phyloP scores from a whole-genome alignment of 129 eudicot genomes.

The Flaveria sonorensis region DNA sequence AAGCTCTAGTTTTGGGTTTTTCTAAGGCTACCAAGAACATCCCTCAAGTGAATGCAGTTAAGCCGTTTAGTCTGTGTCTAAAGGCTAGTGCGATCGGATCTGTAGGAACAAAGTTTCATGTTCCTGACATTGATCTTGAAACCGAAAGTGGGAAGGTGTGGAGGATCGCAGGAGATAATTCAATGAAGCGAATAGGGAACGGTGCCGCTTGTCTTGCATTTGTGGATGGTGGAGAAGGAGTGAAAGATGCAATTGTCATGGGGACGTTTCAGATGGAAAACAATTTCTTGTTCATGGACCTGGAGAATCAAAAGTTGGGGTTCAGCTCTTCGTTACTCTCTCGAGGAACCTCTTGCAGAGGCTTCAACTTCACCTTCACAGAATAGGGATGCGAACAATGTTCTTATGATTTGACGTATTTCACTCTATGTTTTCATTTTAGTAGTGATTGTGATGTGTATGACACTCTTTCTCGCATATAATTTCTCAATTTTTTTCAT shows the following conservation, averaged over 20 bases:
- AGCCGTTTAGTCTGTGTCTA: constrained; percentile 35
- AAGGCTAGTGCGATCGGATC: constrained; percentile 30
- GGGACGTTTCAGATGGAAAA: constrained; percentile 44
- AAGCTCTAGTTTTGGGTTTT: constrained; percentile 22
- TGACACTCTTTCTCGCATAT: background rate
- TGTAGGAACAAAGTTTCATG: constrained; percentile 20
- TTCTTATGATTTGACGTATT: background rate
- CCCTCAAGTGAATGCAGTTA: constrained; percentile 27
- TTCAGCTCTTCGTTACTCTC: constrained; percentile 38
- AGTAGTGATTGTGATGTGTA: background rate
- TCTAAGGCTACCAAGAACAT: constrained; percentile 29
- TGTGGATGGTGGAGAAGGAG: constrained; percentile 35
- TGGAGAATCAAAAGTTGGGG: constrained; percentile 38
- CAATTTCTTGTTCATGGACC: constrained; percentile 37
- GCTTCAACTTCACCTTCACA: constrained; percentile 37
- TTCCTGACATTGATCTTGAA: constrained; percentile 33
- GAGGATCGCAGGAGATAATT: constrained; percentile 40
- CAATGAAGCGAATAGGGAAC: constrained; percentile 25
- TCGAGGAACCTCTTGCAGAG: constrained; percentile 35
- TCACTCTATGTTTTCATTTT: background rate
- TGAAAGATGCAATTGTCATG: constrained; percentile 31
- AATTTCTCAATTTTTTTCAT: background rate
- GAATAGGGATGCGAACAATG: background rate
- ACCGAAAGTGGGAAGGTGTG: constrained; percentile 32
- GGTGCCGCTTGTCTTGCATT: constrained; percentile 40